Base-by-base conservation (phyloP, 495 filamentous ascomycete species). In the Parathielavia appendiculata region DNA sequence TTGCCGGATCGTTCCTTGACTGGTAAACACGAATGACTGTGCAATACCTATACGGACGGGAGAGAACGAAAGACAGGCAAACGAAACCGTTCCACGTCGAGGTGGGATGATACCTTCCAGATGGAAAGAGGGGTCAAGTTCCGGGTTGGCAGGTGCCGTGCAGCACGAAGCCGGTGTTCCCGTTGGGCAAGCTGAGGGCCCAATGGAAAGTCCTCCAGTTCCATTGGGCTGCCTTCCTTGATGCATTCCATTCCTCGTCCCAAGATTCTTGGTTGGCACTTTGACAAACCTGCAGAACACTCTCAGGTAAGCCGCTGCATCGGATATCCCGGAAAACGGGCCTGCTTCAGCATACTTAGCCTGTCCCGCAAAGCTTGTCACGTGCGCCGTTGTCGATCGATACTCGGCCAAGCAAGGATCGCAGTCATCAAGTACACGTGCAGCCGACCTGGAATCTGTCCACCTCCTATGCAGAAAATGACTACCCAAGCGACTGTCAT, bases 51-150 rank as follows among this genome's bases (percentile, higher is more conserved):
- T 14, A n/a, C 20, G 26, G 35, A 45, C 9, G 19, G 23, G 38
- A 51, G 30, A n/a, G 32, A 40, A 35, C 23, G 38, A 34, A 23
- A 26, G 39, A 57, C 9, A 41, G 47, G 23, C 19, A 38, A 34
- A 17, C 34, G 56, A 50, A 40, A 48, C 39, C 36, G 56, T 30
- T 40, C 22, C 40, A 14, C 14, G 39, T n/a, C 12, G 19, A 36
- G 23, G 11, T 30, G 26, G 44, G 7, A 20, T 16, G 30, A 51
- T 38, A 19, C 6, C n/a, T n/a, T n/a, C n/a, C n/a, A n/a, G n/a
- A n/a, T n/a, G 39, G 17, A 58, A 58, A 43, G 56, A 58, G 56
- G 48, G 56, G 56, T 51, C 48, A n/a, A 36, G 32, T 32, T 50
- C 48, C 48, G 36, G 44, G n/a, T 20, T 19, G n/a, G 48, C 48